phyloP scores from a whole-genome alignment of 306 rosid species.

The Gynostemma pentaphyllum region DNA sequence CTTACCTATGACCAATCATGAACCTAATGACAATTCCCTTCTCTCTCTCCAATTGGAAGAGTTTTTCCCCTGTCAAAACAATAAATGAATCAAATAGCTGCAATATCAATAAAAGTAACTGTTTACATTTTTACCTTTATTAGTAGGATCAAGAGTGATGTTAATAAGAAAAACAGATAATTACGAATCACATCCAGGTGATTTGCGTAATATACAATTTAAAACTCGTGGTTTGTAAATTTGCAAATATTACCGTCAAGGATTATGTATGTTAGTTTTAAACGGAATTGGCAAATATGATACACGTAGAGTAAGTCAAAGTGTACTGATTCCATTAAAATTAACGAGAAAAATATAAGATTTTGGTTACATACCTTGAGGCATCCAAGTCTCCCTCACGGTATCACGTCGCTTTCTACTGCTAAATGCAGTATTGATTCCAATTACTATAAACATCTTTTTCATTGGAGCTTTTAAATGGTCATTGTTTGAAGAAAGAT shows the following conservation, averaged over 20 bases:
- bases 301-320: too few species aligned
- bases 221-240: too few species aligned
- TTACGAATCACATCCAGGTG: too few species aligned
- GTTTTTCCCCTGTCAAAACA: conserved; percentile 60
- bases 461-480: conserved; percentile 29
- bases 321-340: too few species aligned
- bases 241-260: too few species aligned
- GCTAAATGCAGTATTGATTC: conserved; percentile 96
- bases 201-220: too few species aligned
- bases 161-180: too few species aligned
- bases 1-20: conserved; percentile 95
- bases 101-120: neutral
- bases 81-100: conserved; percentile 10
- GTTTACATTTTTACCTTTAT: neutral
- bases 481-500: conserved; percentile 12
- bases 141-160: too few species aligned
- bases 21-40: conserved; percentile 91
- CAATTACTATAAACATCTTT: conserved; percentile 77
- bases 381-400: conserved; percentile 99
- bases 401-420: conserved; percentile 96
- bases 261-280: too few species aligned
- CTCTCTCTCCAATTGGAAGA: conserved; percentile 76
- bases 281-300: too few species aligned
- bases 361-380: conserved; percentile 78
- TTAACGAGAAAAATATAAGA: too few species aligned